phyloP scores from a whole-genome alignment of 2,329 filamentous ascomycete species.

The Lomentospora prolificans region DNA sequence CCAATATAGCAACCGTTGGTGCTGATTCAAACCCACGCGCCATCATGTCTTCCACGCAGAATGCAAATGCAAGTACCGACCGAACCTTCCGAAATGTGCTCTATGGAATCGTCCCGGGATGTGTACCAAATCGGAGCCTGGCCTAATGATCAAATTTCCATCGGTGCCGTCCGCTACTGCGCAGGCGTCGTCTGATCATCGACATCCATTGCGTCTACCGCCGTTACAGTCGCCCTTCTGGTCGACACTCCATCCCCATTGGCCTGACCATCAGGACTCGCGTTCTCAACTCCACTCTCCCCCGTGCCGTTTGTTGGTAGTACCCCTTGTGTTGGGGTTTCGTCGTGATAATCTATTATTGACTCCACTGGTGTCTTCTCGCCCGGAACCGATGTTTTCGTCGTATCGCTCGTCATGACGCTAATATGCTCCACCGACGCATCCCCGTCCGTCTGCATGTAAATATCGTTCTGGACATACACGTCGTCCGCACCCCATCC shows the following conservation, averaged over 20 bases:
- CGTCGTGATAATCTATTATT: not conserved
- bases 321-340: not conserved
- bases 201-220: not conserved
- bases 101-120: not conserved
- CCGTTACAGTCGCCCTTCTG: slow-evolving; percentile 15
- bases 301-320: not conserved
- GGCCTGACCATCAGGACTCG: not conserved
- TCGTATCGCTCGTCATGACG: not conserved
- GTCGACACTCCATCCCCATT: slow-evolving; percentile 29
- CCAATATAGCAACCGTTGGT: not conserved
- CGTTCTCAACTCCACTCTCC: not conserved
- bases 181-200: not conserved
- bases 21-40: not conserved
- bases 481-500: not conserved
- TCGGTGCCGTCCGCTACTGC: too few relatives aligned
- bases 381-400: slow-evolving; percentile 4
- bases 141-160: too few relatives aligned
- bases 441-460: not conserved
- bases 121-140: too few relatives aligned
- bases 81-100: not conserved
- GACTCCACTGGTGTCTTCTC: slow-evolving; percentile 3
- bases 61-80: not conserved
- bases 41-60: not conserved
- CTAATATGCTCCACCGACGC: not conserved
- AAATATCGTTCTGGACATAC: not conserved